Percentiles rank a stretch among this genome's conserved stretches.
Conservation (phyloP, 176 grass and related monocot species). For the Eleusine coracana region DNA sequence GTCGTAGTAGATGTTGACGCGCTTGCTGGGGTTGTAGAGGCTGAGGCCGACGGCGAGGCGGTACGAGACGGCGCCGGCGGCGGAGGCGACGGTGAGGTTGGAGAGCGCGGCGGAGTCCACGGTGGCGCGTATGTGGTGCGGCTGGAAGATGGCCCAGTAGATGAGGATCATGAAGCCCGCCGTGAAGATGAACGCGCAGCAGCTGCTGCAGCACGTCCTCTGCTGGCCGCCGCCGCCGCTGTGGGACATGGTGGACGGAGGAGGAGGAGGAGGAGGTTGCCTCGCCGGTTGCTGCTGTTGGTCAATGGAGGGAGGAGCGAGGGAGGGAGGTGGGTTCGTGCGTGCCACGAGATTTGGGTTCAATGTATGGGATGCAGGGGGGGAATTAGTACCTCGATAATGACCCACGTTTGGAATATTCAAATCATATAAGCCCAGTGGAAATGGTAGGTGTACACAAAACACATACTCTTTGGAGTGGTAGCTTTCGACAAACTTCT, state of each 20-base stretch:
- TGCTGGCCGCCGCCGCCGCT: too few relatives aligned
- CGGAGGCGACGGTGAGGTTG: constrained; percentile 52
- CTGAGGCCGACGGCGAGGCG: constrained; percentile 43
- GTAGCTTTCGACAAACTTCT: background rate
- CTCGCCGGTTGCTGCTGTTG: background rate
- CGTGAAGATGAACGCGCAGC: background rate
- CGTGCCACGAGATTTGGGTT: background rate
- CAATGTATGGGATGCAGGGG: background rate
- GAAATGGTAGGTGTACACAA: background rate
- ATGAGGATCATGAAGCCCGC: constrained; percentile 36
- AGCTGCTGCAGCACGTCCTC: background rate
- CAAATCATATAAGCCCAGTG: background rate
- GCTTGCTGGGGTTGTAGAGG: constrained; percentile 63
- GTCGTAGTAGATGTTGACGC: constrained; percentile 73
- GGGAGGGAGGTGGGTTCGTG: background rate
- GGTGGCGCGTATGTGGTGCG: constrained; percentile 55
- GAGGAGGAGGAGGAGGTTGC: background rate
- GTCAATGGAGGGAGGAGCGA: background rate
- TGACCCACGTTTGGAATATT: background rate
- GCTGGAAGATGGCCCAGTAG: constrained; percentile 57
- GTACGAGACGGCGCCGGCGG: constrained; percentile 45
- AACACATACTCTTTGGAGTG: too few relatives aligned
- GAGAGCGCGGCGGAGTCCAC: constrained; percentile 47
- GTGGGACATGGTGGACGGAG: background rate
- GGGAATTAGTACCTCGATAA: background rate